Conservation (phyloP, 2,329 filamentous ascomycete genomes). For the Anthostomella pinea region DNA sequence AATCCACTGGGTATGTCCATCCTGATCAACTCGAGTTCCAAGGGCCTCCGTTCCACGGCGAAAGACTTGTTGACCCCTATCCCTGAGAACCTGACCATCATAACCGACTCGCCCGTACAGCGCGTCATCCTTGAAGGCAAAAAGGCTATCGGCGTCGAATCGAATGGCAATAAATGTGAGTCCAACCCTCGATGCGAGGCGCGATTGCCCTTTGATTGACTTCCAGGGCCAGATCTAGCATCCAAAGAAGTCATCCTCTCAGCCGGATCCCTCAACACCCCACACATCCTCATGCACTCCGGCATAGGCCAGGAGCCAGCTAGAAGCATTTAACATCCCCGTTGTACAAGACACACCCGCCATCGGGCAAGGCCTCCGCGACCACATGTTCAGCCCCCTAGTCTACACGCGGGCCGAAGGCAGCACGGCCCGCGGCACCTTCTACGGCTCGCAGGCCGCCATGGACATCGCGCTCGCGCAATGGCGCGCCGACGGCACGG, state of each 20-base stretch:
- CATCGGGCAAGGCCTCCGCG: conserved; percentile 40
- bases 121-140: conserved; percentile 45
- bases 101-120: conserved; percentile 47
- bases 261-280: conserved; percentile 40
- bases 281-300: conserved; percentile 44
- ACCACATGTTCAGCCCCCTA: conserved; percentile 38
- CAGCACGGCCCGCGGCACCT: conserved; percentile 41
- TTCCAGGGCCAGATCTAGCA: conserved; percentile 32
- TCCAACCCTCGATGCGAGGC: no score
- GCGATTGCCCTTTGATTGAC: no score
- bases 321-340: conserved; percentile 34
- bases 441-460: conserved; percentile 41
- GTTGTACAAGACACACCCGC: conserved; percentile 33
- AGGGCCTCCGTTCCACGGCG: conserved; percentile 49
- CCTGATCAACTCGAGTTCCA: conserved; percentile 46
- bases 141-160: conserved; percentile 44
- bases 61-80: conserved; percentile 43
- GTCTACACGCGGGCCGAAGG: conserved; percentile 39
- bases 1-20: conserved; percentile 55
- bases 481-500: conserved; percentile 43
- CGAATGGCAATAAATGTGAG: conserved; percentile 39
- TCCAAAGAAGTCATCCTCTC: conserved; percentile 43
- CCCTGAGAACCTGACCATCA: conserved; percentile 51
- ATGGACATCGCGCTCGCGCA: conserved; percentile 46
- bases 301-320: conserved; percentile 39